Percentiles rank a stretch among this genome's conserved stretches.
Conservation (phyloP, 306 rosid species). For the Chamaecrista fasciculata region DNA sequence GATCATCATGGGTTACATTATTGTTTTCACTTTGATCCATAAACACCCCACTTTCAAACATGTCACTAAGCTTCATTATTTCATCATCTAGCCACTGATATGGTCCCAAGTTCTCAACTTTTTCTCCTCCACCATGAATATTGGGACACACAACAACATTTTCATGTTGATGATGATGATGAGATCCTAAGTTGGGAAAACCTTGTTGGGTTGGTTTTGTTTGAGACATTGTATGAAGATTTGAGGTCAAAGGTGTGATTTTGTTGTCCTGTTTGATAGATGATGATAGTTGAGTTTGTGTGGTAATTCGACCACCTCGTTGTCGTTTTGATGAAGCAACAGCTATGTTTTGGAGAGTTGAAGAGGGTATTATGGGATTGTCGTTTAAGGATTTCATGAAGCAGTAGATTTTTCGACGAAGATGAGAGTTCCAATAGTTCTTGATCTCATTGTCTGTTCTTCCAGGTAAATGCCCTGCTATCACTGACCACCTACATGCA, state of each 20-base stretch:
- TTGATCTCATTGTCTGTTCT: constrained; percentile 84
- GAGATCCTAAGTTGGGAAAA: neutral
- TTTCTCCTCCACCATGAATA: constrained; percentile 15
- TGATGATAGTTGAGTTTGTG: constrained; percentile 27
- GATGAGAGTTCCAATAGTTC: constrained; percentile 87
- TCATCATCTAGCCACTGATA: constrained; percentile 47
- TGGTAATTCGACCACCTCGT: constrained; percentile 9
- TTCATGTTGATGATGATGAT: no score
- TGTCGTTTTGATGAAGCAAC: constrained; percentile 30
- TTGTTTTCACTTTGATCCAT: constrained; percentile 16
- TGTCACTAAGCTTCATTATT: constrained; percentile 29
- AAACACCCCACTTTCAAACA: constrained; percentile 32
- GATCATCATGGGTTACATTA: constrained; percentile 2
- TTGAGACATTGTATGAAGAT: constrained; percentile 15
- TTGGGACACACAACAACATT: constrained; percentile 18
- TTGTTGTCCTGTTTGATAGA: constrained; percentile 24
- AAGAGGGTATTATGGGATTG: constrained; percentile 26
- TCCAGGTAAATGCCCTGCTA: constrained; percentile 77
- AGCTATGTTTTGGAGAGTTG: constrained; percentile 10
- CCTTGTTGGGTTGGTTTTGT: neutral
- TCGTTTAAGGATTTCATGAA: constrained; percentile 48
- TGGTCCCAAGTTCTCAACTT: constrained; percentile 39
- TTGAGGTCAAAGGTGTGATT: neutral
- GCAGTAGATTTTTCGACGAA: constrained; percentile 64
- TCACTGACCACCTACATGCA: constrained; percentile 78